phyloP scores from a whole-genome alignment of 2,329 filamentous ascomycete genomes.

The Xylaria sp. region DNA sequence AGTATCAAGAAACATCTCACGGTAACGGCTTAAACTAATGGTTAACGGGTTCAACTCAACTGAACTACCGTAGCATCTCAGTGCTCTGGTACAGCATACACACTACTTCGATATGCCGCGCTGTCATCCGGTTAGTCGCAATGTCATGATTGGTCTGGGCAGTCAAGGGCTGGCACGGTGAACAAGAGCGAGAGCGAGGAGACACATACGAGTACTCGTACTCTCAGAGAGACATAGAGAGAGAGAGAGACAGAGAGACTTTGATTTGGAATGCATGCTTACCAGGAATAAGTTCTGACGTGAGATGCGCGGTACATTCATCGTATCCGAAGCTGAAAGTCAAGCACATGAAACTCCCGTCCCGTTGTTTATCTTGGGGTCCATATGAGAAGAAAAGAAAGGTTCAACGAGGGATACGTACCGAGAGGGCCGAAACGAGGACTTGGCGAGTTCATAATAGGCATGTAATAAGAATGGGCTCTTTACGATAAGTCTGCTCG shows the following conservation, averaged over 20 bases:
- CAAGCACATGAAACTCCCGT: not conserved
- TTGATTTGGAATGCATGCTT: constrained; percentile 19
- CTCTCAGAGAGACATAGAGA: not conserved
- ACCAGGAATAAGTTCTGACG: not conserved
- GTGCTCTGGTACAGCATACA: not conserved
- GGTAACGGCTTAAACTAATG: not conserved
- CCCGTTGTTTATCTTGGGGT: not conserved
- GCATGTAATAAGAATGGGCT: too few relatives aligned
- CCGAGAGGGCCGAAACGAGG: not conserved
- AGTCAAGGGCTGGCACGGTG: constrained; percentile 7
- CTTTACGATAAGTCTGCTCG: too few relatives aligned
- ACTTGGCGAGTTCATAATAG: not conserved
- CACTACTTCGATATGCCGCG: not conserved
- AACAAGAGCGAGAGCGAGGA: not conserved
- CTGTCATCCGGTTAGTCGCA: not conserved
- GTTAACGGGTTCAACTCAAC: not conserved
- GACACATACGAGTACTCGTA: too few relatives aligned
- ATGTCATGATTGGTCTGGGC: constrained; percentile 6
- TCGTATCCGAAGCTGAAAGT: not conserved
- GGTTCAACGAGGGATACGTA: too few relatives aligned
- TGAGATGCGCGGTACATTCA: not conserved
- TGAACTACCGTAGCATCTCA: not conserved
- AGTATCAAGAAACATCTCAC: too few relatives aligned
- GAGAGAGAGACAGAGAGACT: not conserved
- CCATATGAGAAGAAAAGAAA: not conserved